phyloP scores from a whole-genome alignment of 2,329 filamentous ascomycete genomes.

The Leptographium lundbergii region DNA sequence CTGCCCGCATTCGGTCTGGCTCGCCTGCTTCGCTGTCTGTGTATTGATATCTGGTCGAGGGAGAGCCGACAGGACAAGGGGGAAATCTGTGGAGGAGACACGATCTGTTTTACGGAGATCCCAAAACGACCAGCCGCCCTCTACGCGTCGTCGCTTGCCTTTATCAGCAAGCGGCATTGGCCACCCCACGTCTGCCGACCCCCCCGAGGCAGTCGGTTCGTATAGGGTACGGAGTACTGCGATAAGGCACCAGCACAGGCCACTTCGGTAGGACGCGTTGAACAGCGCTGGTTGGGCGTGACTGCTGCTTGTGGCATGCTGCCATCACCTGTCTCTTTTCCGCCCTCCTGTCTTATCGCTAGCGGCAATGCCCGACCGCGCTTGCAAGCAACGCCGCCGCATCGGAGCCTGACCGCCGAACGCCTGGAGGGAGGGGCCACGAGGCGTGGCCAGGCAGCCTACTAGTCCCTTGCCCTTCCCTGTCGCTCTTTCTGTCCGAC shows the following conservation, averaged over 20 bases:
- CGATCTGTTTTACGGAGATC: not conserved
- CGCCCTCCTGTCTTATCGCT: not conserved
- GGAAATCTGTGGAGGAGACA: not conserved
- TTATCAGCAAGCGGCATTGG: not conserved
- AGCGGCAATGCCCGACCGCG: not conserved
- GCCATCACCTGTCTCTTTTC: not conserved
- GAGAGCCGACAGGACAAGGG: not conserved
- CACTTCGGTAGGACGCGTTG: not conserved
- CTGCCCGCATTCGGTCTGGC: not conserved
- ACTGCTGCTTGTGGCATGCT: not conserved
- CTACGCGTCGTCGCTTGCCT: not conserved
- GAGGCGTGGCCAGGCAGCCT: not conserved
- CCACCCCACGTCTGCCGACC: not conserved
- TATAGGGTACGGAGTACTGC: not conserved
- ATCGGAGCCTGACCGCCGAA: not conserved
- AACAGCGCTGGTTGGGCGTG: not conserved
- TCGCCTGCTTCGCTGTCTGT: not conserved
- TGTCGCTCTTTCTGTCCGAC: not conserved
- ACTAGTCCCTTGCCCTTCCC: too few relatives aligned
- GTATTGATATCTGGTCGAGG: not conserved
- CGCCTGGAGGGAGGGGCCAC: not conserved
- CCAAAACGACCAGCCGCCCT: too few relatives aligned
- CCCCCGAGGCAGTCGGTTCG: not conserved
- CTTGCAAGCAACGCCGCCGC: not conserved
- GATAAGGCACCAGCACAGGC: not conserved